These are phyloP conservation scores for Scytalidium lignicola DNA, from an alignment of 2,329 filamentous ascomycete species.

Conservation along the genomic window DNA sequence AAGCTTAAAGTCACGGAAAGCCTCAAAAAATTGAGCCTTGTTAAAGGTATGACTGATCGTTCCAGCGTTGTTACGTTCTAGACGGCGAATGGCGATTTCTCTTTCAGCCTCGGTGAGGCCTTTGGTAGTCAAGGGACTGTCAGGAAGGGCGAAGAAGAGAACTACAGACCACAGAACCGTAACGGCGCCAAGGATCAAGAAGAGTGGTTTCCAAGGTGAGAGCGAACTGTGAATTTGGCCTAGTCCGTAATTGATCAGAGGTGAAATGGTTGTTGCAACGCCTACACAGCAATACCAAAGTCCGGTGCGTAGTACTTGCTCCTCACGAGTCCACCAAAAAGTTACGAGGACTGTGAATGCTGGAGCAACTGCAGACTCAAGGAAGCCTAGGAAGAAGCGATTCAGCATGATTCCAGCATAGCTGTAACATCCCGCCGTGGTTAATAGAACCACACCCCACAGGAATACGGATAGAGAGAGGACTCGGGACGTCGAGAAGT, in stretches of 20 bases:
- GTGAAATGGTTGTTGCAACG: constrained; percentile 27
- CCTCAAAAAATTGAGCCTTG: constrained; percentile 23
- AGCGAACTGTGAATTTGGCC: constrained; percentile 26
- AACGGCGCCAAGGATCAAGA: constrained; percentile 27
- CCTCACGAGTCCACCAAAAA: constrained; percentile 31
- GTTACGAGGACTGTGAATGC: constrained; percentile 32
- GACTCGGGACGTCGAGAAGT: constrained; percentile 25
- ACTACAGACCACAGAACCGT: constrained; percentile 20
- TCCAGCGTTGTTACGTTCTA: constrained; percentile 26
- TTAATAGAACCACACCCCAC: constrained; percentile 28
- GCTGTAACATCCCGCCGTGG: constrained; percentile 28
- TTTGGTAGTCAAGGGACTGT: constrained; percentile 25
- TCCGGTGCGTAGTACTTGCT: constrained; percentile 29
- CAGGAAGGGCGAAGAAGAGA: constrained; percentile 26
- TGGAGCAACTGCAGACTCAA: constrained; percentile 29
- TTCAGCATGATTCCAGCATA: constrained; percentile 29
- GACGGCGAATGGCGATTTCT: constrained; percentile 18
- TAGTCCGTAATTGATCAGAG: constrained; percentile 31
- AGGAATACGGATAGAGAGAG: constrained; percentile 25
- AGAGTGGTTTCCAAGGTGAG: constrained; percentile 30
- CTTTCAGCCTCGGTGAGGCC: constrained; percentile 27
- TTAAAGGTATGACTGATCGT: constrained; percentile 41
- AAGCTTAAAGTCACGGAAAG: constrained; percentile 24
- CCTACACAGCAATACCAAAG: constrained; percentile 32
- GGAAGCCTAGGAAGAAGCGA: constrained; percentile 33